These are phyloP conservation scores for Circinella minor DNA, from an alignment of 371 early-diverging fungal species.

Conservation along the genomic window DNA sequence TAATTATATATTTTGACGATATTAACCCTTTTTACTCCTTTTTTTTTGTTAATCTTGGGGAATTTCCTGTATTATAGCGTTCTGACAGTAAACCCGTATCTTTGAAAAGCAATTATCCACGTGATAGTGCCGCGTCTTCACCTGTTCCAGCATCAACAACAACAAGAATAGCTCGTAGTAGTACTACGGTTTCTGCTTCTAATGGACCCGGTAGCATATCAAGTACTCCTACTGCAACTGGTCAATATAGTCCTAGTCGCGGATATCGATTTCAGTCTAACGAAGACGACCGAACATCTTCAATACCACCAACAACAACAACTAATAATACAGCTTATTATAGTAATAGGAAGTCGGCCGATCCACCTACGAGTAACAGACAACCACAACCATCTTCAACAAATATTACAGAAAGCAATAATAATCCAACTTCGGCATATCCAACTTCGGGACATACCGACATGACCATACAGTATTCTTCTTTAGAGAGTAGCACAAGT, in stretches of 20 bases:
- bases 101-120: conserved; percentile 6
- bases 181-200: background rate
- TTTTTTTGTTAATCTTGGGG: background rate
- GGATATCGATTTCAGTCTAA: background rate
- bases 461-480: background rate
- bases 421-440: background rate
- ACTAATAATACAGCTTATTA: background rate
- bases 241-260: conserved; percentile 5
- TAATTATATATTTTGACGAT: no score
- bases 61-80: background rate
- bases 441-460: background rate
- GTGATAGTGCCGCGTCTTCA: conserved; percentile 10
- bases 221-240: background rate
- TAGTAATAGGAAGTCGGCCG: background rate
- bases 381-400: background rate
- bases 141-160: background rate
- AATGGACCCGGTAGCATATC: background rate
- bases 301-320: background rate
- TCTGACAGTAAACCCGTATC: conserved; percentile 4
- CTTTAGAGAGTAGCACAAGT: conserved; percentile 3
- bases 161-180: no score
- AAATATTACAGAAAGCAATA: background rate
- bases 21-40: background rate
- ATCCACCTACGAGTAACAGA: background rate
- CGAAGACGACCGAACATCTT: background rate